These are phyloP conservation scores for Phylloporus rhodoxanthus DNA, from an alignment of 768 basidiomycete species.

Conservation along the genomic window DNA sequence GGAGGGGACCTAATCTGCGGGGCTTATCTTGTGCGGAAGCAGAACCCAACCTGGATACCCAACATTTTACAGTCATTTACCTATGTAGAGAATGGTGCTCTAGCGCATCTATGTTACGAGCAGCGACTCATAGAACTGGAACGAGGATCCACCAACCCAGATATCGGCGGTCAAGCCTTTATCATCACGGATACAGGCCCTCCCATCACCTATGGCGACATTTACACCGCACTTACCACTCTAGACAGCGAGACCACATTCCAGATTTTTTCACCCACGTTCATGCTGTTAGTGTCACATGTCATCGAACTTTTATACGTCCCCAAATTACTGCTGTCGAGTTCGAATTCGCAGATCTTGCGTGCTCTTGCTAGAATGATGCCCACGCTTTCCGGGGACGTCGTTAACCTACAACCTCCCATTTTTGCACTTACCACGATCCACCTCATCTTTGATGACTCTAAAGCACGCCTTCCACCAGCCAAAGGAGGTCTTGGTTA, in stretches of 20 bases:
- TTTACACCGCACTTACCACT: conserved; percentile 48
- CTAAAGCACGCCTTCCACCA: conserved; percentile 51
- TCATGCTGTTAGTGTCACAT: conserved; percentile 60
- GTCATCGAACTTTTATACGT: conserved; percentile 54
- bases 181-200: conserved; percentile 60
- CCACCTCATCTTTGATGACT: conserved; percentile 61
- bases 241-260: conserved; percentile 56
- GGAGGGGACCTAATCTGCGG: conserved; percentile 67
- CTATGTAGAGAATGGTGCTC: conserved; percentile 73
- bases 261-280: conserved; percentile 50
- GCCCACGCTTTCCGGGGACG: conserved; percentile 43
- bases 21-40: conserved; percentile 52
- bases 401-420: conserved; percentile 54
- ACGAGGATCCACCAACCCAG: conserved; percentile 41
- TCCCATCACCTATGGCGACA: conserved; percentile 57
- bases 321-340: conserved; percentile 37
- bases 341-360: conserved; percentile 24
- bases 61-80: conserved; percentile 56
- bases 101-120: conserved; percentile 71
- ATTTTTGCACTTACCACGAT: conserved; percentile 48
- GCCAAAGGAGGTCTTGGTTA: conserved; percentile 61
- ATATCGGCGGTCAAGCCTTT: conserved; percentile 73
- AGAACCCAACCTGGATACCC: conserved; percentile 58
- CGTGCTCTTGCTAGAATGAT: conserved; percentile 34
- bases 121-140: conserved; percentile 54